Base-by-base conservation (phyloP, 108 stramenopile species). In the Fragilaria crotonensis region DNA sequence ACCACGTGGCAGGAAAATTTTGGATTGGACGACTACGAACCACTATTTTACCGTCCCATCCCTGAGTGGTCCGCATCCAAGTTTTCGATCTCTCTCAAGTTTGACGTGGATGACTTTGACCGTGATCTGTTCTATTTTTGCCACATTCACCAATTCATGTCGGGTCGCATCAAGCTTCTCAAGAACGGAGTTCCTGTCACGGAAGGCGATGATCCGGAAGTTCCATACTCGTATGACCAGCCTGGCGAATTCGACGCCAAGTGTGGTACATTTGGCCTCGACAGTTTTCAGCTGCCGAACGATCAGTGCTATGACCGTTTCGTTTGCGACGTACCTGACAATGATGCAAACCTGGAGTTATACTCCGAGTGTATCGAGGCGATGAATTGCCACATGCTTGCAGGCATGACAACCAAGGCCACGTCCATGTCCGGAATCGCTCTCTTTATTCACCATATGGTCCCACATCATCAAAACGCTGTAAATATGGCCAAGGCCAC, bases 401-500 rank as follows among this genome's bases (percentile, higher is more conserved):
- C 23, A 14, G 73, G 68, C 0, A 87, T 87, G 86, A 83, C 81
- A 25, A 75, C 73, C 25, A 58, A 18, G 47, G 68, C 52, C 3
- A 57, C 33, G 9, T 54, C 56, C 5, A 26, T 53, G 3, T 44
- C 41, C 19, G 77, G 33, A 25, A 31, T 60, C 1, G 78, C 71
- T 0, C 51, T 84, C 31, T 89, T 89, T 52, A 73, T 87, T 54
- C 85, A 85, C 69, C 88, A 93, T 72, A 95, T 93, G 91, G 93
- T 95, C 50, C 90, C 94, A n/a, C 94, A 93, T 66, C 89, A 93
- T 57, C 80, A 90, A 57, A 95, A 95, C 58, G 94, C 92, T 29
- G 84, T 92, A 17, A 95, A 93, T 64, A 95, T 95, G 94, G 91
- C 91, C 19, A 93, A 90, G 67, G 56, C 78, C 5, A 58, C 90